Conservation (phyloP, 2,329 filamentous ascomycete species). For the Nemania sp. region DNA sequence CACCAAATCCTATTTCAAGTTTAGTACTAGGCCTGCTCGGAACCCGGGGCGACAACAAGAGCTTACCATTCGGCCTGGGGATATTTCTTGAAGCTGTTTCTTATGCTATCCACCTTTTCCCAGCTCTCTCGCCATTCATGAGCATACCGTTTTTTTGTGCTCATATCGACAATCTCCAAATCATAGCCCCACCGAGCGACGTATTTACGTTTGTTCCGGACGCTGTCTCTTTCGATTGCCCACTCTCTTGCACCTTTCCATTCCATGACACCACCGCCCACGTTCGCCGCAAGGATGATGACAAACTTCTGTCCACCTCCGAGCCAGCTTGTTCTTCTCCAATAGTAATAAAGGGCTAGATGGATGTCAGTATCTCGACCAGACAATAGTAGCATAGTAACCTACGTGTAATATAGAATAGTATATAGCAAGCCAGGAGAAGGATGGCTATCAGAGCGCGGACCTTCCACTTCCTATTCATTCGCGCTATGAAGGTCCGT, state of each 20-base stretch:
- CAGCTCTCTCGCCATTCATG: slow-evolving; percentile 99
- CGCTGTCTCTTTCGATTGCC: slow-evolving; percentile 96
- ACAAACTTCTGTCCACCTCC: slow-evolving; percentile 93
- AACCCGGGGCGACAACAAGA: slow-evolving; percentile 29
- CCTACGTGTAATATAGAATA: slow-evolving; percentile 82
- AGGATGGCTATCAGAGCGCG: slow-evolving; percentile 69
- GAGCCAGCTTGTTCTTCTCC: slow-evolving; percentile 77
- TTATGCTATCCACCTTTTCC: slow-evolving; percentile 97
- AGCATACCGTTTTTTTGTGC: slow-evolving; percentile 97
- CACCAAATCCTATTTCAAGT: slow-evolving; percentile 88
- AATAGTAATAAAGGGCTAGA: slow-evolving; percentile 68
- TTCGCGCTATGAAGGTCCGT: slow-evolving; percentile 60
- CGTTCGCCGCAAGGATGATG: slow-evolving; percentile 91
- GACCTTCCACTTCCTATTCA: slow-evolving; percentile 75
- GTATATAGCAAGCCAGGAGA: slow-evolving; percentile 69
- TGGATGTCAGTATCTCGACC: slow-evolving; percentile 44
- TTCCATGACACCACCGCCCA: slow-evolving; percentile 97
- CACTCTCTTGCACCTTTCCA: slow-evolving; percentile 98
- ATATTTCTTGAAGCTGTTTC: slow-evolving; percentile 90
- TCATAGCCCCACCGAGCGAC: slow-evolving; percentile 91
- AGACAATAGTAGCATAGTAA: slow-evolving; percentile 44
- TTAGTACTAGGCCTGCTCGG: slow-evolving; percentile 20
- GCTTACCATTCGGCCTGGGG: slow-evolving; percentile 94
- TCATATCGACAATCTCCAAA: slow-evolving; percentile 97
- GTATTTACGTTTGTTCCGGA: slow-evolving; percentile 94